Conservation (phyloP, 352 stramenopile genomes). For the Globisporangium paroecandrum region DNA sequence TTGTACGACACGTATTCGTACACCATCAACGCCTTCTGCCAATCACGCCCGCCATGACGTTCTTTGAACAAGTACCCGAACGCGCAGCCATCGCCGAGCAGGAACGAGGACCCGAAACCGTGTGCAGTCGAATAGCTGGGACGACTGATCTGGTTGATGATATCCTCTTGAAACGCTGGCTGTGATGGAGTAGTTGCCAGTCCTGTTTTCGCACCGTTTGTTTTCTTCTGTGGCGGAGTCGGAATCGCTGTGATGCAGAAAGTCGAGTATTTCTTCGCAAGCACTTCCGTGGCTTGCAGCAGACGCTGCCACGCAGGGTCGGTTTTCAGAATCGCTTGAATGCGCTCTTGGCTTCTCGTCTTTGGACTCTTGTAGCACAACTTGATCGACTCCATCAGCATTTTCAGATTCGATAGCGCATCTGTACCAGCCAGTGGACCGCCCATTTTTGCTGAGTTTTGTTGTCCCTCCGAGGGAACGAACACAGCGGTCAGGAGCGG, state of each 20-base stretch:
- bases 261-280: constrained; percentile 40
- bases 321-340: constrained; percentile 47
- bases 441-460: constrained; percentile 24
- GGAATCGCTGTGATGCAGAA: constrained; percentile 59
- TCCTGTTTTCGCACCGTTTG: constrained; percentile 14
- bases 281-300: constrained; percentile 45
- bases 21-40: constrained; percentile 83
- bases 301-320: constrained; percentile 58
- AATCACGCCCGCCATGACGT: constrained; percentile 50
- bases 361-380: constrained; percentile 73
- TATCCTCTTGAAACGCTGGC: constrained; percentile 82
- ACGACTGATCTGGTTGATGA: constrained; percentile 86
- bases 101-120: constrained; percentile 83
- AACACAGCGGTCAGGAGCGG: constrained; percentile 64
- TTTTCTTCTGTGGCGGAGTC: constrained; percentile 29
- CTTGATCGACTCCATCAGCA: constrained; percentile 76
- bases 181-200: constrained; percentile 32
- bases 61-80: constrained; percentile 87
- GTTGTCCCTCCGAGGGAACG: constrained; percentile 7
- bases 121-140: constrained; percentile 80
- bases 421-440: constrained; percentile 49
- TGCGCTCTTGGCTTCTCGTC: constrained; percentile 67
- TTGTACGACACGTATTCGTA: constrained; percentile 88
- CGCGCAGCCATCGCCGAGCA: constrained; percentile 75
- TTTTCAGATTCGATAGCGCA: constrained; percentile 73